phyloP scores from a whole-genome alignment of 1,284 basidiomycete genomes.

The Ceratorhiza oryzae-sativae region DNA sequence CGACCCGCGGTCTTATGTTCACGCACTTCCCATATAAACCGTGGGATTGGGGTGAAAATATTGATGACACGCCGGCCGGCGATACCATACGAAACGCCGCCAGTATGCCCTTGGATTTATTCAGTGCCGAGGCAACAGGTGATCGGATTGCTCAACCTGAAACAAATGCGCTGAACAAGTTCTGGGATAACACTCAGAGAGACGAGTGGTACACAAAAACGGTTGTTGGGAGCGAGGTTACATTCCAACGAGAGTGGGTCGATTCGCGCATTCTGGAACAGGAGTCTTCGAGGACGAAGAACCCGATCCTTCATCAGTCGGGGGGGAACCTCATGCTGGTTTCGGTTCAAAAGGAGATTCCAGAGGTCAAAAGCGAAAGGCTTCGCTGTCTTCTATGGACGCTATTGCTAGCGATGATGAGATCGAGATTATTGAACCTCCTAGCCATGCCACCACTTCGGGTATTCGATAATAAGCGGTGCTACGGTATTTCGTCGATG shows the following conservation, averaged over 20 bases:
- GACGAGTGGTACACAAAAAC: conserved; percentile 37
- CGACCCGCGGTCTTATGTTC: conserved; percentile 46
- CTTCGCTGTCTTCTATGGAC: conserved; percentile 29
- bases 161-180: conserved; percentile 5
- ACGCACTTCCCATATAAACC: conserved; percentile 54
- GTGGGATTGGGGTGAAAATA: conserved; percentile 84
- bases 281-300: background rate
- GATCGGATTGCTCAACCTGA: conserved; percentile 51
- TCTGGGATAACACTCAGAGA: conserved; percentile 16
- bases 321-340: background rate
- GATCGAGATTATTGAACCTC: conserved; percentile 36
- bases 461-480: background rate
- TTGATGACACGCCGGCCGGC: conserved; percentile 63
- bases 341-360: background rate
- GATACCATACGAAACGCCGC: conserved; percentile 58
- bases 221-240: conserved; percentile 30
- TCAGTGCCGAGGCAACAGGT: conserved; percentile 67
- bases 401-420: conserved; percentile 31
- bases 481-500: too few relatives aligned
- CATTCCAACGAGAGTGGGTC: conserved; percentile 30
- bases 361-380: conserved; percentile 30
- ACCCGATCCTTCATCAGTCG: background rate
- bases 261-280: conserved; percentile 3
- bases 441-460: background rate
- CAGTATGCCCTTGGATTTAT: conserved; percentile 75